Conservation (phyloP, 2,329 filamentous ascomycete species). For the Pyrenophora tritici-repentis region DNA sequence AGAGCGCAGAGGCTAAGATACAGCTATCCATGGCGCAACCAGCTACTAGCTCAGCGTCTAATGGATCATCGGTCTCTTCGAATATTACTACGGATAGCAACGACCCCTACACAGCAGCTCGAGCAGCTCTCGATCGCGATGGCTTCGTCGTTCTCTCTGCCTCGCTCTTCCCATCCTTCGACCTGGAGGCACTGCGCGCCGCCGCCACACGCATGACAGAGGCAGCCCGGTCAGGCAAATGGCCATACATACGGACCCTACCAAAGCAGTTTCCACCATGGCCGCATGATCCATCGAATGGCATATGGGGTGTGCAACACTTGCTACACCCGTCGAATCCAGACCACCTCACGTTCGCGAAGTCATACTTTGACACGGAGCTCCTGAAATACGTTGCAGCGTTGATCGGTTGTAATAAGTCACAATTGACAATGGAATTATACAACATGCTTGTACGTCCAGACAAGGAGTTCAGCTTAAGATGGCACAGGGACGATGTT, state of each 20-base stretch:
- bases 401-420: constrained; percentile 60
- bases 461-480: constrained; percentile 70
- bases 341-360: constrained; percentile 64
- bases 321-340: constrained; percentile 75
- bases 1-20: constrained; percentile 15
- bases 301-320: constrained; percentile 91
- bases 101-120: constrained; percentile 39
- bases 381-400: constrained; percentile 68
- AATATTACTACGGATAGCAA: constrained; percentile 15
- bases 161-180: constrained; percentile 59
- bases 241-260: constrained; percentile 82
- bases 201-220: constrained; percentile 63
- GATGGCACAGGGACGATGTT: constrained; percentile 88
- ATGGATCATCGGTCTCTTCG: constrained; percentile 3
- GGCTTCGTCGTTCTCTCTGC: constrained; percentile 77
- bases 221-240: constrained; percentile 70
- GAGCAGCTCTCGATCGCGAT: constrained; percentile 66
- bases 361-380: constrained; percentile 71
- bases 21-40: constrained; percentile 16
- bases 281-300: constrained; percentile 63
- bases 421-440: constrained; percentile 80
- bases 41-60: constrained; percentile 3
- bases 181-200: constrained; percentile 62
- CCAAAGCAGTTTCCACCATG: constrained; percentile 93
- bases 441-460: constrained; percentile 85